A percentile compares a stretch with the other conserved stretches of the same genome.
These are phyloP conservation scores for Corymbia maculata DNA, from an alignment of 345 rosid genomes.

Conservation along the genomic window DNA sequence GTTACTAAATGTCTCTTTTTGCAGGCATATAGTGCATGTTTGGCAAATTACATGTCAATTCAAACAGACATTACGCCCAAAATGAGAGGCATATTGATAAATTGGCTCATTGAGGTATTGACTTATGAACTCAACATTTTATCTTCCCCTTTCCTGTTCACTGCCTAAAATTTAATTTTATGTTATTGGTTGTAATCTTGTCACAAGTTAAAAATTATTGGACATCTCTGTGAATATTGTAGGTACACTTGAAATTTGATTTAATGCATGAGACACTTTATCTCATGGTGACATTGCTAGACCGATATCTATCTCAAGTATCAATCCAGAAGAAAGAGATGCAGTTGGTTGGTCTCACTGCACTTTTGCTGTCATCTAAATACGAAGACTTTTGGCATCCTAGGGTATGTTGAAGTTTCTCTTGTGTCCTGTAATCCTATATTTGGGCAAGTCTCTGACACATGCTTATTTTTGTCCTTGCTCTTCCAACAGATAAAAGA, in stretches of 20 bases:
- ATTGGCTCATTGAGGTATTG: conserved; percentile 90
- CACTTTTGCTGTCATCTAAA: conserved; percentile 82
- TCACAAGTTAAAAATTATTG: background rate
- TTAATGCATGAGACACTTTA: conserved; percentile 92
- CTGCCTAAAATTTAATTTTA: background rate
- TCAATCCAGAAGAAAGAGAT: conserved; percentile 61
- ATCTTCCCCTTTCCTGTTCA: background rate
- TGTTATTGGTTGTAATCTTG: background rate
- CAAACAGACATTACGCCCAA: conserved; percentile 55
- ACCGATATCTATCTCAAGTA: conserved; percentile 75
- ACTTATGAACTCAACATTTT: background rate
- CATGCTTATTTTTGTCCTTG: background rate
- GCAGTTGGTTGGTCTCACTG: conserved; percentile 90
- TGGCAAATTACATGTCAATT: conserved; percentile 48
- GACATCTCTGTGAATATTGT: conserved; percentile 1
- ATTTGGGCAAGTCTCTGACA: background rate
- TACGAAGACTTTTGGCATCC: conserved; percentile 99
- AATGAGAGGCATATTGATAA: conserved; percentile 83
- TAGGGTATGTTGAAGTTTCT: conserved; percentile 33
- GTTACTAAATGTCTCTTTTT: conserved; percentile 1
- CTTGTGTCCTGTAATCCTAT: background rate
- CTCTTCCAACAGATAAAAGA: conserved; percentile 60
- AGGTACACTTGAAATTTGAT: conserved; percentile 88
- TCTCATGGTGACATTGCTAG: conserved; percentile 67
- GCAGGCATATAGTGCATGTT: conserved; percentile 52